Percentiles rank a stretch among this genome's conserved stretches.
These are phyloP conservation scores for Bothriochloa decipiens DNA, from an alignment of 176 grass and related monocot species.

Conservation along the genomic window DNA sequence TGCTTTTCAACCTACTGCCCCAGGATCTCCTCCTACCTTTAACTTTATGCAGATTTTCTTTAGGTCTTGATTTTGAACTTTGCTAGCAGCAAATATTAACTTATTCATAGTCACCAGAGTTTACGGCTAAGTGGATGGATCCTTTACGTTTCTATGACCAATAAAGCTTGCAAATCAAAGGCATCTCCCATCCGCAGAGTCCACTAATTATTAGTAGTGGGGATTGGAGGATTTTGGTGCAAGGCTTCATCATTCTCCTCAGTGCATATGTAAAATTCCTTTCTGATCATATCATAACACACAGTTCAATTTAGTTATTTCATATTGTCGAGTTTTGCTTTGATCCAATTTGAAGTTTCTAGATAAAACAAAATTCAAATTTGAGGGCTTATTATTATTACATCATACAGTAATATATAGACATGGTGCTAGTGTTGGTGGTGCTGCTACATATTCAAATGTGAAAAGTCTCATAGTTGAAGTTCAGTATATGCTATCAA, in stretches of 20 bases:
- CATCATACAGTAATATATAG: conserved; percentile 11
- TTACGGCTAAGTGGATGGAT: conserved; percentile 50
- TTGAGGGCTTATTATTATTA: conserved; percentile 10
- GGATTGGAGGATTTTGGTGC: conserved; percentile 43
- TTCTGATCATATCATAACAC: neutral
- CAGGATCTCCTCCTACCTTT: conserved; percentile 42
- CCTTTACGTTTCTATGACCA: conserved; percentile 46
- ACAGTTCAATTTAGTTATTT: neutral
- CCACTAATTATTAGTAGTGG: conserved; percentile 39
- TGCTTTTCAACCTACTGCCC: conserved; percentile 11
- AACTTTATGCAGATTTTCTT: conserved; percentile 42
- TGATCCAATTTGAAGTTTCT: neutral
- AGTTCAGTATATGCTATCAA: conserved; percentile 24
- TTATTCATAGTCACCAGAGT: conserved; percentile 45
- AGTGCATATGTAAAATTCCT: conserved; percentile 37
- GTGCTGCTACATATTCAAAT: neutral
- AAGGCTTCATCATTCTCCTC: conserved; percentile 44
- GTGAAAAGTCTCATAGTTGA: conserved; percentile 10
- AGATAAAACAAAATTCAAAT: conserved; percentile 7
- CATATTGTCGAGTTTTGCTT: conserved; percentile 16
- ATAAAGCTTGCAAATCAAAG: conserved; percentile 44
- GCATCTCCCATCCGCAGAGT: conserved; percentile 49
- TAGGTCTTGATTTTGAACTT: conserved; percentile 33
- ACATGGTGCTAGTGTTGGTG: neutral
- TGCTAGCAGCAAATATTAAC: conserved; percentile 44